Evolutionary conservation across 352 stramenopile genomes (phyloP), one percentile per base, ranked within the genome.

Genomic region (Proteromonas lacertae): DNA sequence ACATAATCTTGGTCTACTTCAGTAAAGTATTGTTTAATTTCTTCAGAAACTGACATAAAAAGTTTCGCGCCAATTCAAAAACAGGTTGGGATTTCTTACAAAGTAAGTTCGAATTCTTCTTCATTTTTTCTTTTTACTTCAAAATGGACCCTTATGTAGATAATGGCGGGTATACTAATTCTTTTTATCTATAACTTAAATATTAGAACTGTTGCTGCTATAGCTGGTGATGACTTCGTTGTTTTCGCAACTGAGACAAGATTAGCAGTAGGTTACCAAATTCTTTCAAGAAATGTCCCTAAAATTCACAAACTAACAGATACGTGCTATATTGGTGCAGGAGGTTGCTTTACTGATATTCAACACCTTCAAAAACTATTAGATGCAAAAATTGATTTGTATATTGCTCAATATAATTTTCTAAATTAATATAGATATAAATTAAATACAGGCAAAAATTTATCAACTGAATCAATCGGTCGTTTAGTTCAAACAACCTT

Each of bases 401-500:
- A 20, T 19, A 38, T 31, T 38, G n/a, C n/a, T n/a, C n/a, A n/a
- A n/a, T n/a, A n/a, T n/a, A n/a, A n/a, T n/a, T n/a, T n/a, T n/a
- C n/a, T n/a, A n/a, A n/a, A n/a, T n/a, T n/a, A n/a, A n/a, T 29
- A 8, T 38, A 20, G 34, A 32, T 86, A 84, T 46, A 51, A 76
- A 35, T 80, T 94, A 64, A 78, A 94, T 62, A 86, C 93, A 50
- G 70, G 67, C 21, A 76, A 72, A 51, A 37, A 59, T 40, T 90
- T 93, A 60, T 67, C 60, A 21, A 82, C 73, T 19, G 60, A 69
- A 25, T 69, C 66, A 21, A 66, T 91, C 38, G 69, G 83, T 36
- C 86, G 95, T 59, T 66, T 96, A 59, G 59, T 97, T 23, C 73
- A 72, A 44, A 93, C 91, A 51, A 95, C 80, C 36, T 60, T 97